These are phyloP conservation scores for Ophiostoma tasmaniense DNA, from an alignment of 2,329 filamentous ascomycete genomes.

Conservation along the genomic window DNA sequence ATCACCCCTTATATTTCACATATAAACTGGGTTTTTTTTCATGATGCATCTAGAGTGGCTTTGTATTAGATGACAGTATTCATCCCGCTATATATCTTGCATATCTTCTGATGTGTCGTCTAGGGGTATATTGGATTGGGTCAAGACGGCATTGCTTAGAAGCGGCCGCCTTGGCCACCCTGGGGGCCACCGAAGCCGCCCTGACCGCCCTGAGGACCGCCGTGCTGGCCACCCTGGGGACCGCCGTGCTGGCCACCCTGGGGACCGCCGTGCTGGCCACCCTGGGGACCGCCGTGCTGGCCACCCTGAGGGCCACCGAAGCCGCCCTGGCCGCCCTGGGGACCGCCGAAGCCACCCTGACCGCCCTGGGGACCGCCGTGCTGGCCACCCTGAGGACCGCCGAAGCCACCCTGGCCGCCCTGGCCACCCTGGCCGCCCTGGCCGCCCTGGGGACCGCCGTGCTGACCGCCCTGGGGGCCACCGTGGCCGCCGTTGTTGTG, in stretches of 20 bases:
- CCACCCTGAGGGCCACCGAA: neutral
- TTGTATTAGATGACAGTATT: neutral
- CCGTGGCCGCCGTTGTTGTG: conserved; percentile 5
- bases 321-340: neutral
- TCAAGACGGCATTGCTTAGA: neutral
- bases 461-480: neutral
- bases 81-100: neutral
- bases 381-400: neutral
- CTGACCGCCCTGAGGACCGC: neutral
- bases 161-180: conserved; percentile 1
- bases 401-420: neutral
- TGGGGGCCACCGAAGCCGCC: conserved; percentile 3
- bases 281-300: neutral
- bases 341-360: neutral
- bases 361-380: neutral
- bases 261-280: neutral
- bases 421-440: neutral
- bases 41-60: neutral
- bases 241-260: neutral
- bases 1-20: neutral
- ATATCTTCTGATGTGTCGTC: neutral
- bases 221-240: neutral
- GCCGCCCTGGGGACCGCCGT: neutral
- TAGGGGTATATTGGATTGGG: neutral
- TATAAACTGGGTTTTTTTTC: neutral